Base-by-base conservation (phyloP, 1,284 basidiomycete genomes). In the Cutaneotrichosporon mucoides region DNA sequence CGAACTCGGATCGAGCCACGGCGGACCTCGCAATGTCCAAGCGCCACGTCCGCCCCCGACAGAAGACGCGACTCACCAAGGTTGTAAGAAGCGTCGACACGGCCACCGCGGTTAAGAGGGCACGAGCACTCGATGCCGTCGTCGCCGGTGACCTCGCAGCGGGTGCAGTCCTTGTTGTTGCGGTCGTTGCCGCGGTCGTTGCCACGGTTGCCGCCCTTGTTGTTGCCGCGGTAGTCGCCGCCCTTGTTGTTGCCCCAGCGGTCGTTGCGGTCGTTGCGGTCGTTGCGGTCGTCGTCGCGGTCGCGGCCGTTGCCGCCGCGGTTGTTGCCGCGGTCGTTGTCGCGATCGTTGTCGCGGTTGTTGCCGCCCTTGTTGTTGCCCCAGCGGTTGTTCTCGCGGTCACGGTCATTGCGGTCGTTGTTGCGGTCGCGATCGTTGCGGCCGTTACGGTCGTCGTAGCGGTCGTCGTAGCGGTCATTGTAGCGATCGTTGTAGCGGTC, bases 41-140 rank as follows among this genome's bases (percentile, higher is more conserved):
- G 40, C 40, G 40, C 40, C 11, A 41, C 9, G 7, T 16, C 15
- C 43, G 13, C 4, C 10, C 44, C 44, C 44, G 24, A 24, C 24
- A 40, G 34, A 13, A 36, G 12, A 13, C n/a, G 12, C 15, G 5
- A 48, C 46, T 48, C 35, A 48, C 46, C 46, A n/a, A 48, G 46
- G 13, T 24, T 36, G 46, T 48, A 48, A 6, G 46, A 48, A 11
- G 46, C 33, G 34, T 48, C 46, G 46, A 48, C 13, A n/a, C 46
- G 34, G 46, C 46, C 46, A 7, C 46, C 46, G 34, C 7, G 5
- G 33, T 15, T n/a, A 33, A 36, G n/a, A 12, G 46, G 46, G 46
- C 46, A 48, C 34, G 46, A 48, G 46, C 46, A 48, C 46, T 48
- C 46, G 46, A 48, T 48, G 11, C 13, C 34, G 46, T 48, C 46